Base-by-base conservation (phyloP, 2,329 filamentous ascomycete species). In the Trichoderma citrinoviride region DNA sequence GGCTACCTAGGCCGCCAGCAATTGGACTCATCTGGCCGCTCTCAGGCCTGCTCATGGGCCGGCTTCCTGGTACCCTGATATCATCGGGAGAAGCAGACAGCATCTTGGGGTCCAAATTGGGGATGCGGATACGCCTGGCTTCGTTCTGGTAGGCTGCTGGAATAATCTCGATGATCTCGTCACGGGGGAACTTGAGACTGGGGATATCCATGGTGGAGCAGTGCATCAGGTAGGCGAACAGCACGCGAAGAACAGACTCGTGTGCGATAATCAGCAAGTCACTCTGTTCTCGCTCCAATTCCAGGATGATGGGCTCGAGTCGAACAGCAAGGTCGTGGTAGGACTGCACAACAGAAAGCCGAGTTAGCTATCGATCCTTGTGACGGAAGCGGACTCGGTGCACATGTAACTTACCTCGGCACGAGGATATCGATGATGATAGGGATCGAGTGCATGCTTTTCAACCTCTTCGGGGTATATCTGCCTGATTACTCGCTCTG, bases 131-230 rank as follows among this genome's bases (percentile, higher is more conserved):
- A 65, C 93, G 88, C 76, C 92, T 95, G 21, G 94, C 92, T 77
- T 95, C 90, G 74, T 99, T 99, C 80, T 97, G 95, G 78, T 99
- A 99, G 37, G 92, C 94, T 19, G 94, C 93, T 3, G 95, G 96
- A 66, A 98, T 96, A 74, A 99, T 97, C 82, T 99, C 95, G 70
- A 99, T 97, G 74, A 99, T 98, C 76, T 99, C 93, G 74, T 99
- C 90, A 49, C 95, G 90, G 4, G 95, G 95, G 73, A 99, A 99
- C 70, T 92, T 91, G 67, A 99, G 86, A 70, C 89, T 90, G 4
- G 95, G 95, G 68, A 99, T 99, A 73, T 96, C 93, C 77, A 90
- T 90, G 8, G 96, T 93, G 75, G 94, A 95, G 79, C 95, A 98
- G 71, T 96, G 95, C 95, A 99, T 99, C 44, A 99, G 83, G 77